Conservation (phyloP, 2,329 filamentous ascomycete species). For the Penicillium sp. region DNA sequence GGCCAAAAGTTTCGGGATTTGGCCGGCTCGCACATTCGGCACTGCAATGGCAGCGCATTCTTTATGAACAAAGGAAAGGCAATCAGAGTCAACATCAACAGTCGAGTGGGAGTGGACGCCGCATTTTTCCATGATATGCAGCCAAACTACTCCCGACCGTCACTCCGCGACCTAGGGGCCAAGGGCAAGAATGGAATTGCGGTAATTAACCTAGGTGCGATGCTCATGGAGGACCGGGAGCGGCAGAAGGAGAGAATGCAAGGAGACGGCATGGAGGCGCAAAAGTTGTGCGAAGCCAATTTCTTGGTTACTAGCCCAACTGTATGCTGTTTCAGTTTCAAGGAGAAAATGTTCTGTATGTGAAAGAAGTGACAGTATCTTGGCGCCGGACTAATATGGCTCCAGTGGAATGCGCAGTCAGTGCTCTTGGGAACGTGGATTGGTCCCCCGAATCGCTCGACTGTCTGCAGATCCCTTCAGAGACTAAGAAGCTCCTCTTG, state of each 20-base stretch:
- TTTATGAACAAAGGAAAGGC: constrained; percentile 9
- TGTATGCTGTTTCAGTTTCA: constrained; percentile 4
- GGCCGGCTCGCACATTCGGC: neutral
- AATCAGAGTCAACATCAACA: constrained; percentile 6
- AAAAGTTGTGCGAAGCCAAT: constrained; percentile 1
- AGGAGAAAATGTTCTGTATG: constrained; percentile 8
- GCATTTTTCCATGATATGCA: constrained; percentile 5
- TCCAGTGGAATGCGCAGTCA: constrained; percentile 24
- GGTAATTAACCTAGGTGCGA: neutral
- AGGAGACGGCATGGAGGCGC: constrained; percentile 3
- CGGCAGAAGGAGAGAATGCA: constrained; percentile 5
- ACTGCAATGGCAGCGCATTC: constrained; percentile 4
- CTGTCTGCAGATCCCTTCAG: constrained; percentile 25
- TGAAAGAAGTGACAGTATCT: neutral
- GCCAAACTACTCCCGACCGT: constrained; percentile 5
- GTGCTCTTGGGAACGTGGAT: constrained; percentile 25
- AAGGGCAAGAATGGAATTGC: constrained; percentile 1
- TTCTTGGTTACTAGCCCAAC: constrained; percentile 6
- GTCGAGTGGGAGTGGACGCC: constrained; percentile 4
- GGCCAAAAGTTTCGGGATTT: constrained; percentile 9
- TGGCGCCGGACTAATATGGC: neutral
- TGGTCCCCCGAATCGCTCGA: constrained; percentile 27
- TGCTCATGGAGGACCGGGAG: constrained; percentile 5
- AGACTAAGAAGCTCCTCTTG: constrained; percentile 27
- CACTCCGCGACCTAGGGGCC: neutral